Evolutionary conservation across 805 yeast species (phyloP).

Genomic region (Cyberlindnera saturnus): DNA sequence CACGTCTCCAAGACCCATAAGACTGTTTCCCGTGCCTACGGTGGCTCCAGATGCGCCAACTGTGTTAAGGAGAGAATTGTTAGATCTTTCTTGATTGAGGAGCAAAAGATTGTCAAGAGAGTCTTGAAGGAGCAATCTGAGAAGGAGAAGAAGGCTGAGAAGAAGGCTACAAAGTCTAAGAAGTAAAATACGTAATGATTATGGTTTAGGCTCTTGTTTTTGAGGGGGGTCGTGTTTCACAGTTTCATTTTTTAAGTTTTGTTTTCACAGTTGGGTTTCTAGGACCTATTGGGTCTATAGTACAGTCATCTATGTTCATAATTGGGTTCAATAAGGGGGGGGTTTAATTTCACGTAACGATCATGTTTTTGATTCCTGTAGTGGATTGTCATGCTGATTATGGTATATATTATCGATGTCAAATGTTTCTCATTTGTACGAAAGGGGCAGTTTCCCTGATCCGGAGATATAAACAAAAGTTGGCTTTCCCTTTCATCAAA

Average conservation of each 20-base stretch:
- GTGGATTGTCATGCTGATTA: background rate
- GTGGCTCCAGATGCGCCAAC: conserved; percentile 97
- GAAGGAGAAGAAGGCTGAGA: conserved; percentile 64
- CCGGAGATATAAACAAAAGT: background rate
- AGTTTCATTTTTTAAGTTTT: conserved; percentile 1
- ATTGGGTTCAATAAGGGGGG: conserved; percentile 12
- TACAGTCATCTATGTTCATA: conserved; percentile 1
- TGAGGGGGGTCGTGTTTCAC: background rate
- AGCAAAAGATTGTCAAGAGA: conserved; percentile 99
- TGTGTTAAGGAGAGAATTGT: conserved; percentile 98
- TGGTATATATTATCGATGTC: background rate
- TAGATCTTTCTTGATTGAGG: conserved; percentile 99
- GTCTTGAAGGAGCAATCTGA: conserved; percentile 94
- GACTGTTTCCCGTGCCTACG: conserved; percentile 98
- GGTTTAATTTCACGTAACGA: conserved; percentile 13
- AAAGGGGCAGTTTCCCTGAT: background rate
- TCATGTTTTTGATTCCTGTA: conserved; percentile 10
- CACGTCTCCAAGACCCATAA: conserved; percentile 89
- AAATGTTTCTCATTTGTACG: background rate
- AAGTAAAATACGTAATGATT: conserved; percentile 9
- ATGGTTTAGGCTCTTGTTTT: no score
- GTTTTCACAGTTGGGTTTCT: background rate
- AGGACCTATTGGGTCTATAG: background rate
- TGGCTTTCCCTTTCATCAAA: background rate
- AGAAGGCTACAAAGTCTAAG: conserved; percentile 27